Conservation (phyloP, 2,329 filamentous ascomycete species). For the Salinomyces thailandicus region DNA sequence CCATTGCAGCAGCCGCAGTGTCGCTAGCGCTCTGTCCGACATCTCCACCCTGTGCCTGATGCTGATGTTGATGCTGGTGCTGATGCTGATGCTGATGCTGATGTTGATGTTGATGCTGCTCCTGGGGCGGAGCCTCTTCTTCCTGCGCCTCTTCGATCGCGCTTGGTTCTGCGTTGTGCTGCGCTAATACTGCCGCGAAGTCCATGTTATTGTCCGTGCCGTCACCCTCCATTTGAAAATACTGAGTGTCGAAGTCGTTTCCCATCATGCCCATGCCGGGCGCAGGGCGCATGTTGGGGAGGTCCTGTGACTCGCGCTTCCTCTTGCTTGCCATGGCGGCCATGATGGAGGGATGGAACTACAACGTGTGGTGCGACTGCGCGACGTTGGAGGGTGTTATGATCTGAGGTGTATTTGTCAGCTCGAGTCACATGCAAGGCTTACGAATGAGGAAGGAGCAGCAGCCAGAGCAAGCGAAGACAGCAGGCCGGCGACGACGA, state of each 20-base stretch:
- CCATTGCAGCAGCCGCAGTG: constrained; percentile 49
- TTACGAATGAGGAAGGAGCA: no score
- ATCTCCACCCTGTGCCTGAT: not conserved
- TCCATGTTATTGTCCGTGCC: constrained; percentile 30
- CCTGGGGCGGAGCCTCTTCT: constrained; percentile 42
- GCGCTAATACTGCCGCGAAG: constrained; percentile 25
- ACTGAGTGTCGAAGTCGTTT: constrained; percentile 26
- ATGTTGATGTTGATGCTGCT: constrained; percentile 8
- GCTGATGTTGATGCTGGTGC: constrained; percentile 6
- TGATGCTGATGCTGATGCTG: constrained; percentile 8
- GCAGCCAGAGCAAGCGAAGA: no score
- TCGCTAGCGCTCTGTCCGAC: constrained; percentile 43
- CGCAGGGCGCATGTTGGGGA: constrained; percentile 28
- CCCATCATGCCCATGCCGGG: constrained; percentile 14
- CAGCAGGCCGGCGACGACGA: no score
- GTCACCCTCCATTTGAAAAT: constrained; percentile 24
- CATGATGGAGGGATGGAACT: constrained; percentile 12
- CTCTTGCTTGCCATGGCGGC: constrained; percentile 30
- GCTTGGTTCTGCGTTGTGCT: constrained; percentile 17
- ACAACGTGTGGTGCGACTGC: no score
- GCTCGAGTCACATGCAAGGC: no score
- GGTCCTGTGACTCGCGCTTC: constrained; percentile 38
- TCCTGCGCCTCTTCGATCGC: constrained; percentile 8
- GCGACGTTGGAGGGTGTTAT: no score
- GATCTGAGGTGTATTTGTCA: no score